Evolutionary conservation across 2,329 filamentous ascomycete species (phyloP), one percentile per base, ranked within the genome.

Genomic region (Colletotrichum paranaense): DNA sequence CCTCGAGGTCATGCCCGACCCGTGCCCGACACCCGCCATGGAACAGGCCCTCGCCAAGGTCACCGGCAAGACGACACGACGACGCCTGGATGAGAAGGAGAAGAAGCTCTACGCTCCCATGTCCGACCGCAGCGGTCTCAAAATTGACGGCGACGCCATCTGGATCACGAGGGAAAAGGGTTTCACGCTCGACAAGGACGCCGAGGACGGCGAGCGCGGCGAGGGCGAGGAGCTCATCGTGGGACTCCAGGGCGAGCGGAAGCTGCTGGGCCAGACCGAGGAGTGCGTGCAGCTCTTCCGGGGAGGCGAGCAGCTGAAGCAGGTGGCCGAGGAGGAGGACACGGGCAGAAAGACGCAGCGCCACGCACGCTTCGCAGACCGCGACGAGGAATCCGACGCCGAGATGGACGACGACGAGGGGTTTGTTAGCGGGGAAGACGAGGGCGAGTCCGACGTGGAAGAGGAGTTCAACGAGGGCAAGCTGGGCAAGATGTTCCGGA

Each of bases 61-160:
- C 2, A 92, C 92, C 0, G 96, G 96, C 3, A 98, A 97, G 82
- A 92, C 92, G 42, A 92, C 92, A 53, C 88, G 95, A 75, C 91
- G 92, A 79, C 89, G 95, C 69, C 85, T 99, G 16, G 97, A 97
- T 38, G 97, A 99, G 80, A 99, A 98, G 84, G 96, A 99, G 80
- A 98, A 98, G 85, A 91, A 97, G 78, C 86, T 99, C 5, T 97
- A 98, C 82, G 97, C 97, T 3, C 97, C 97, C 42, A 98, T 99
- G 96, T 98, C 95, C 30, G 97, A 99, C 83, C 95, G 98, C 42
- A 97, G 95, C 76, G 97, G 97, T 78, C 90, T 99, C 14, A 92
- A 98, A 80, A 96, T 99, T 64, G 97, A 99, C 77, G 97, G 97
- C 74, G 97, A 99, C 83, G 95, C 96, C 8, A 95, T 99, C 49